Evolutionary conservation across 352 stramenopile genomes (phyloP), one percentile per base, ranked within the genome.

Genomic region (Phytopythium montanum): DNA sequence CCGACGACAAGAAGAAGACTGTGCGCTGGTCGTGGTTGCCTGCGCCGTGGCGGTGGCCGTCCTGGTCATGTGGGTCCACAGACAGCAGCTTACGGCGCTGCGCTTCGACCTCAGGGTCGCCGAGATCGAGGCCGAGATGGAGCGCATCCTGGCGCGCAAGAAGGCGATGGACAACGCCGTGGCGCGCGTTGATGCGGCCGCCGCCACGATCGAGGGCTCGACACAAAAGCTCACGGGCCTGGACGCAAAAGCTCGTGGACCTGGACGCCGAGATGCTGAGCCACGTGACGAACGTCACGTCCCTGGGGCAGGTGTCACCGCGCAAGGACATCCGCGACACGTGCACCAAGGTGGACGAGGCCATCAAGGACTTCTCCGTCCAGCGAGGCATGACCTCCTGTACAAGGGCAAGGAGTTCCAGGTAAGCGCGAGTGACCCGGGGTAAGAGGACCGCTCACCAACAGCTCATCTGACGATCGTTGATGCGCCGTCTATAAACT

Each of bases 241-340:
- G n/a, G n/a, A n/a, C n/a, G 57, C 75, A 90, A 63, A 89, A 84
- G 65, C 67, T 95, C 56, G 81, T 87, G 46, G 82, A 94, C 28
- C 66, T 94, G 38, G 86, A 96, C 61, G 85, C 81, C 59, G 89
- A 96, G 62, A 88, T 94, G 69, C 78, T 94, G 59, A 85, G 72
- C 54, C 81, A 81, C 52, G 71, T 96, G 36, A 90, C 74, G 21
- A 92, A 91, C 54, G 81, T 90, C 55, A 96, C 87, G 49, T 96
- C 96, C 68, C 73, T 85, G 29, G 76, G 84, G 23, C 84, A 96
- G 65, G 87, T 91, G 56, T 81, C 75, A 31, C 67, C 69, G 14
- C 67, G 77, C 60, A 85, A 87, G 60, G 71, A 65, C 28, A 84
- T 92, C 33, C 79, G 87, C 23, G 87, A 95, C 48, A 97, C 94